Evolutionary conservation across 1,139 yeast species (phyloP), one percentile per base, ranked within the genome.

Genomic region (Kodamaea anthophila): DNA sequence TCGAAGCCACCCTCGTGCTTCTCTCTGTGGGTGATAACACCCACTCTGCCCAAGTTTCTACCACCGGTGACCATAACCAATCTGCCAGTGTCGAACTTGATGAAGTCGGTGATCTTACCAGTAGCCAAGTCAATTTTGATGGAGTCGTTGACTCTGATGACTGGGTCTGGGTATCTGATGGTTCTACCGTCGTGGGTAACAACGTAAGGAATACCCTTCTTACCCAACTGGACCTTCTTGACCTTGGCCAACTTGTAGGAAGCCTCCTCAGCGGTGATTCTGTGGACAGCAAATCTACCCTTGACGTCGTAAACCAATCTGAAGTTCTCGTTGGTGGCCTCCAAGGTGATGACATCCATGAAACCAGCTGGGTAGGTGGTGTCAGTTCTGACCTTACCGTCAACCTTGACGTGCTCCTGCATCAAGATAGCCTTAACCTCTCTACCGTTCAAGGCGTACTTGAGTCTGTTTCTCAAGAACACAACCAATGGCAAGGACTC

Each of bases 151-250:
- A 85, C 88, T 74, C 75, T 87, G 81, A 88, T 78, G 58, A 72
- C 70, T 66, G 97, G 97, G 65, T 88, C 97, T 67, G 97, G 96
- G 87, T 87, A 88, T 75, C 97, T 91, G 75, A 88, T 72, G 60
- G 97, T 88, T 80, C 97, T 88, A 69, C 97, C 97, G 65, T 88
- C 97, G 80, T 88, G 97, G 61, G 97, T 88, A 48, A 88, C 97
- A 61, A 84, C 81, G 80, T 85, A 88, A 62, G 97, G 97, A 56
- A 88, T 78, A 63, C 95, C 95, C 76, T 81, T 87, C 84, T 87
- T 88, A 68, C 97, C 97, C 63, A 87, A 78, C 74, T 86, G 95
- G 48, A 88, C 96, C 70, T 82, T 85, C 83, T 84, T 88, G 56
- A 88, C 96, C 77, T 87, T 88, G 63, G 87, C 96, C 63, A 88